Conservation (phyloP, 257 asterid genomes). For the Solanum sparsipilum region DNA sequence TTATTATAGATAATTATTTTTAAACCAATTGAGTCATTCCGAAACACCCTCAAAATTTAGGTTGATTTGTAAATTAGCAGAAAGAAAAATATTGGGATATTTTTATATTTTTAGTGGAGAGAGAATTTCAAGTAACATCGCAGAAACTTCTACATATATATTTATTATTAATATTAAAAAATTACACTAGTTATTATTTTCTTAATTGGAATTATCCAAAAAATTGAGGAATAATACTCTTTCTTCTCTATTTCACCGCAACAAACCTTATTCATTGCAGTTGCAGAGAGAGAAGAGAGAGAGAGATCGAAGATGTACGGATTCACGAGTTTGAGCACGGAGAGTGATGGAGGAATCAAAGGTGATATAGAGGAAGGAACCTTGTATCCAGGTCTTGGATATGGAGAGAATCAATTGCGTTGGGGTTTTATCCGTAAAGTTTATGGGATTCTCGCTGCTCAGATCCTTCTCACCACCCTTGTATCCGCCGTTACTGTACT, state of each 20-base stretch:
- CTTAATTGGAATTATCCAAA: background rate
- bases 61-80: no score
- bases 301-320: constrained; percentile 41
- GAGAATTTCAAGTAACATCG: background rate
- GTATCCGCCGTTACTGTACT: constrained; percentile 68
- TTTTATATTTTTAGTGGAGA: background rate
- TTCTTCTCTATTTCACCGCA: background rate
- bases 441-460: constrained; percentile 78
- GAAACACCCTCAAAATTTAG: no score
- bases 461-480: constrained; percentile 51
- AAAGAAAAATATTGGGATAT: background rate
- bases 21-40: no score
- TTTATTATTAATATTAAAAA: no score
- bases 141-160: background rate
- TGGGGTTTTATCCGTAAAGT: constrained; percentile 99
- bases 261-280: background rate
- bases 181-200: background rate
- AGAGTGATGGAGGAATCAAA: constrained; percentile 12
- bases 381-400: constrained; percentile 81
- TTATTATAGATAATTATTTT: no score
- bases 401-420: constrained; percentile 87
- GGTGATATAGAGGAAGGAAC: constrained; percentile 36
- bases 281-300: background rate
- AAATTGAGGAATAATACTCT: background rate
- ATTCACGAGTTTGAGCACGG: constrained; percentile 33